Evolutionary conservation across 495 filamentous ascomycete species (phyloP).

Genomic region (Talaromyces liani): DNA sequence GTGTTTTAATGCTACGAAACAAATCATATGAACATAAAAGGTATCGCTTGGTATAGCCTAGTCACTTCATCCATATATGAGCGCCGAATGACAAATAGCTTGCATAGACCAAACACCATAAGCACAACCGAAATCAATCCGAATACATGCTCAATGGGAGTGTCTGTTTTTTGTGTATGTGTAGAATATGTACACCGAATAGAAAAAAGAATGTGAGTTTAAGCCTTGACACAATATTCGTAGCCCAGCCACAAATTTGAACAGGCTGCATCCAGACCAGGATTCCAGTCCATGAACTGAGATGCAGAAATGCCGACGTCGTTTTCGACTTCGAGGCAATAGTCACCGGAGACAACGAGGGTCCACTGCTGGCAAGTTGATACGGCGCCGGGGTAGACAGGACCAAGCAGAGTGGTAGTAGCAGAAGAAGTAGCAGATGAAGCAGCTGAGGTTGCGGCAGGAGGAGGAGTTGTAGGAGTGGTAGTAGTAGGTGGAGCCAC

Average conservation of each 20-base stretch:
- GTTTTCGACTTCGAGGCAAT: constrained; percentile 30
- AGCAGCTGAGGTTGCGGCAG: not conserved
- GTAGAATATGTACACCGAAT: constrained; percentile 7
- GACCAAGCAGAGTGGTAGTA: not conserved
- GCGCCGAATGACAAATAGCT: constrained; percentile 6
- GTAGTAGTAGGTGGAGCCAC: not conserved
- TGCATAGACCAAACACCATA: not conserved
- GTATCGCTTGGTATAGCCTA: not conserved
- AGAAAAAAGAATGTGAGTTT: not conserved
- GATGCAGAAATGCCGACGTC: constrained; percentile 18
- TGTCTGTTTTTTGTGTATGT: not conserved
- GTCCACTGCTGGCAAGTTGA: constrained; percentile 33
- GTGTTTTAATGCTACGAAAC: not conserved
- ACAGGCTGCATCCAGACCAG: constrained; percentile 28
- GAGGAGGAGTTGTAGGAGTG: not conserved
- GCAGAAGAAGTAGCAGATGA: not conserved
- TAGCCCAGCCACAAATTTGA: constrained; percentile 34
- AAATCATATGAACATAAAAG: not conserved
- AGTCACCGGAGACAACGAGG: constrained; percentile 31
- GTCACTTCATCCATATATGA: constrained; percentile 1
- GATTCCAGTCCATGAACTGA: constrained; percentile 31
- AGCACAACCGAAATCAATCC: not conserved
- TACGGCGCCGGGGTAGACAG: constrained; percentile 1
- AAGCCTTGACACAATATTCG: constrained; percentile 27
- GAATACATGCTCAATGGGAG: not conserved